Percentiles rank a stretch among this genome's conserved stretches.
Evolutionary conservation across 768 basidiomycete genomes (phyloP).

Genomic region (Naematelia encephala): DNA sequence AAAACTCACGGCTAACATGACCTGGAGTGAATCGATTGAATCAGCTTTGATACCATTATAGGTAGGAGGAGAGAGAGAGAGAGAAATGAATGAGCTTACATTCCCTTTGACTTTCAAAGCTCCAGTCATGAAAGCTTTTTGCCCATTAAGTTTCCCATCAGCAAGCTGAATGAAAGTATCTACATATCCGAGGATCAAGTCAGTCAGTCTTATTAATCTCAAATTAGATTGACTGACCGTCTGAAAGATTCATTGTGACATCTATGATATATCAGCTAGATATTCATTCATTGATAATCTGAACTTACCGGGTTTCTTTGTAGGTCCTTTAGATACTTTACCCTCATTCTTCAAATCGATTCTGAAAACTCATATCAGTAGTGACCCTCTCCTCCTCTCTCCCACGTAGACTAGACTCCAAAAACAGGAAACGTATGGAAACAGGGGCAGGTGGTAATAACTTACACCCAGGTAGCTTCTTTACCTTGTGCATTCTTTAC

Average conservation of each 20-base stretch:
- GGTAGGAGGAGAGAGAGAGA: background rate
- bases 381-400: too few relatives aligned
- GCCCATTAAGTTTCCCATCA: conserved; percentile 68
- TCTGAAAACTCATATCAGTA: conserved; percentile 51
- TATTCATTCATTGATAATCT: too few relatives aligned
- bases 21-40: conserved; percentile 3
- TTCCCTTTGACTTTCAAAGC: conserved; percentile 66
- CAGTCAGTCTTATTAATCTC: background rate
- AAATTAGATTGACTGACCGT: conserved; percentile 18
- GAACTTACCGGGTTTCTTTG: conserved; percentile 44
- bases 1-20: conserved; percentile 41
- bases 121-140: conserved; percentile 95
- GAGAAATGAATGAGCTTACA: too few relatives aligned
- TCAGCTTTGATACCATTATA: background rate
- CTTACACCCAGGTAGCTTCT: conserved; percentile 63
- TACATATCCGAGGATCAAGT: conserved; percentile 2
- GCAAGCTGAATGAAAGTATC: conserved; percentile 67
- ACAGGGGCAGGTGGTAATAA: background rate
- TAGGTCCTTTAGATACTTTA: conserved; percentile 37
- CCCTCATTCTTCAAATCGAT: conserved; percentile 77
- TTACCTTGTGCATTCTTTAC: conserved; percentile 70
- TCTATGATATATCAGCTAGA: too few relatives aligned
- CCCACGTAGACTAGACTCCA: background rate
- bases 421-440: background rate
- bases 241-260: conserved; percentile 24